Base-by-base conservation (phyloP, 352 stramenopile genomes). In the Globisporangium alternatum region DNA sequence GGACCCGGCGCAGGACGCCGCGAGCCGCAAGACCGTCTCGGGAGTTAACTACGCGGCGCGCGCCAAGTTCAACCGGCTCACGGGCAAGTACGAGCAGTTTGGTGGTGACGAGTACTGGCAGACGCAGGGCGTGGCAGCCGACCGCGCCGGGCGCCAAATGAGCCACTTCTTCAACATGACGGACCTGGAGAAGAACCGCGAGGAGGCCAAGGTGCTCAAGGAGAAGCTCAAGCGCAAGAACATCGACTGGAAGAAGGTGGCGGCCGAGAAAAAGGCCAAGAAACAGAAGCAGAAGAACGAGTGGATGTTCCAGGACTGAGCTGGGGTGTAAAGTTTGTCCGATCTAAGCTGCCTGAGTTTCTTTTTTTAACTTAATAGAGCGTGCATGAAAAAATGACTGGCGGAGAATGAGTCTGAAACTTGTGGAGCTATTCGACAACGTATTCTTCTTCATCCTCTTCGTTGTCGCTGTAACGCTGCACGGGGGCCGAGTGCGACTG, bases 181-280 rank as follows among this genome's bases (percentile, higher is more conserved):
- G 3, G 74, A 82, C 12, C 75, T 96, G 13, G 88, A 93, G 57
- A 81, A 89, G 65, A 96, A 96, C 61, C 84, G 88, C 28, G 80
- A 85, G 55, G 82, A 95, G 48, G 86, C 88, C 41, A 76, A 81
- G 58, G 72, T 74, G 33, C 82, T 88, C 30, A 90, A 93, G 59
- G 81, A 94, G 62, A 74, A 89, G 56, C 80, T 95, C 52, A 93
- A 94, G 72, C 88, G 81, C 60, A 90, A 87, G 48, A 82, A 93
- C 63, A 86, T 94, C 60, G 80, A 96, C 70, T 96, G 88, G 88
- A 93, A 90, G 57, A 95, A 94, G 71, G 74, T 93, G 49, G 69
- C 80, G 13, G 80, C 79, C 1, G 83, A 93, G 65, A 96, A 96
- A 70, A 96, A 96, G 65, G 79, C 83, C 21, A 91, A 91, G 66